Conservation (phyloP, 257 asterid genomes). For the Agastache rugosa region DNA sequence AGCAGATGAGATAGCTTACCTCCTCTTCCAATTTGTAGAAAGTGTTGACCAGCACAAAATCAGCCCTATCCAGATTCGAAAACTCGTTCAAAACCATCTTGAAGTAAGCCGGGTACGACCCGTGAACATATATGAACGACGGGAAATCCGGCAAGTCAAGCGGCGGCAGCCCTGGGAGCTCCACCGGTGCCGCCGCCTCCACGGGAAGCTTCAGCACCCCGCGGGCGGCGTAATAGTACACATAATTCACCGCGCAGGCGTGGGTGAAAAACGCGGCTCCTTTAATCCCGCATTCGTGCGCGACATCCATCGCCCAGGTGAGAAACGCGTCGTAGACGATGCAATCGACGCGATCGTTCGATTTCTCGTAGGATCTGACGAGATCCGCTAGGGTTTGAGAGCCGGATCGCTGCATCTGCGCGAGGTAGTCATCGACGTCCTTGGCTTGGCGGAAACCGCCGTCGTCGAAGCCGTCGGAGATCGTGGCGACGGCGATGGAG, state of each 20-base stretch:
- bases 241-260: slow-evolving; percentile 44
- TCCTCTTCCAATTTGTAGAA: slow-evolving; percentile 45
- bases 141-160: slow-evolving; percentile 66
- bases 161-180: slow-evolving; percentile 70
- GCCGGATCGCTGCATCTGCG: slow-evolving; percentile 47
- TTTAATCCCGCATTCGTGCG: slow-evolving; percentile 32
- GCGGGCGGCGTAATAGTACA: slow-evolving; percentile 45
- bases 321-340: slow-evolving; percentile 48
- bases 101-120: slow-evolving; percentile 54
- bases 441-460: slow-evolving; percentile 51
- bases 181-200: slow-evolving; percentile 43
- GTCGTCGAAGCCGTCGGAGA: slow-evolving; percentile 37
- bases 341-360: slow-evolving; percentile 41
- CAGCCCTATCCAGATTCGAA: slow-evolving; percentile 39
- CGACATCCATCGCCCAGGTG: slow-evolving; percentile 53
- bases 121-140: slow-evolving; percentile 54
- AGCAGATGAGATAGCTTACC: slow-evolving; percentile 15
- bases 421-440: slow-evolving; percentile 46
- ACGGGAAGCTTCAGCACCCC: slow-evolving; percentile 44
- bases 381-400: slow-evolving; percentile 37
- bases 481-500: slow-evolving; percentile 42
- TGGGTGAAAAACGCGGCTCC: slow-evolving; percentile 55
- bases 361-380: slow-evolving; percentile 15
- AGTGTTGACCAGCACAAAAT: slow-evolving; percentile 51
- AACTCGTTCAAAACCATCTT: slow-evolving; percentile 39